Evolutionary conservation across 345 rosid genomes (phyloP).

Genomic region (Corchorus olitorius): DNA sequence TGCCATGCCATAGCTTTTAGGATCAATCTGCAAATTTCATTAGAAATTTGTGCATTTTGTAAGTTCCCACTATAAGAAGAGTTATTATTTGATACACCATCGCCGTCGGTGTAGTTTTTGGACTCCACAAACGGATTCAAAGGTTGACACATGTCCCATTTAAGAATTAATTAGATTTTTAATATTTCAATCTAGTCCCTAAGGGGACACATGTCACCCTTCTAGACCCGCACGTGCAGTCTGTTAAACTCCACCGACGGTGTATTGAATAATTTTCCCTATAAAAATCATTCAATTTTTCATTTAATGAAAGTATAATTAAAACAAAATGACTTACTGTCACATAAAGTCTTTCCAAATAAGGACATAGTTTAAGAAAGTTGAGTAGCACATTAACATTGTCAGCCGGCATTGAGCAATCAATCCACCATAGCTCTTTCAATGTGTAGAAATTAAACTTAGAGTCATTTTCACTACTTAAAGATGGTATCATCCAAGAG

Average conservation of each 20-base stretch:
- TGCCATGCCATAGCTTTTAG: not conserved
- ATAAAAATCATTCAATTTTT: not conserved
- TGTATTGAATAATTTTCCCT: no score
- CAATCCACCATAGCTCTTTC: constrained; percentile 13
- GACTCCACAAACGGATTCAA: no score
- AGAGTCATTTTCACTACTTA: not conserved
- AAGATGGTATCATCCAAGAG: not conserved
- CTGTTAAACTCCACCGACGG: no score
- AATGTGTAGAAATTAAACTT: not conserved
- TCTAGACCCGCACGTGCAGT: no score
- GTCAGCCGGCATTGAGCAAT: constrained; percentile 9
- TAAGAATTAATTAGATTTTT: no score
- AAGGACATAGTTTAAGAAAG: constrained; percentile 10
- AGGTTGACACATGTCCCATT: no score
- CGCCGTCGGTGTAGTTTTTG: no score
- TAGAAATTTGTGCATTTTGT: not conserved
- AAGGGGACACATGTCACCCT: no score
- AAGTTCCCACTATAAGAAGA: no score
- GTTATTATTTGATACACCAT: no score
- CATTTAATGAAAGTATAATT: not conserved
- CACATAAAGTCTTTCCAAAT: not conserved
- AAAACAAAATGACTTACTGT: not conserved
- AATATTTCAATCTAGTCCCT: no score
- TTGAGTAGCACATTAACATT: not conserved
- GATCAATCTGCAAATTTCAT: constrained; percentile 7